Percentiles rank a stretch among this genome's conserved stretches.
These are phyloP conservation scores for Mucor plumbeus DNA, from an alignment of 371 early-diverging fungal genomes.

Conservation along the genomic window DNA sequence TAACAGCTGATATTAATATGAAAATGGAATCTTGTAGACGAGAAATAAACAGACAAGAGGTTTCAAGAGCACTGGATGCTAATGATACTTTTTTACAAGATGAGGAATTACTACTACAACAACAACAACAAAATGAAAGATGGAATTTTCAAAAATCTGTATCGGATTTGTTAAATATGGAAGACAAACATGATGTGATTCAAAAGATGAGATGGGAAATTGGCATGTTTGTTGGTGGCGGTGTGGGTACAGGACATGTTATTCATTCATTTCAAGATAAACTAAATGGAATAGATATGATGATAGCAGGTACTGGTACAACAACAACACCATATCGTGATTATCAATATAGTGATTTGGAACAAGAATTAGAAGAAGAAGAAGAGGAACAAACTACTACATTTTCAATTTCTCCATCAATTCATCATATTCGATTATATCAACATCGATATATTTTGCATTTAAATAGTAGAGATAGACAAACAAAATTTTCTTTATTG, in stretches of 20 bases:
- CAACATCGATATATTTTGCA: constrained; percentile 45
- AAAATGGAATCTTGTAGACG: constrained; percentile 22
- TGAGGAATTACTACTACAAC: neutral
- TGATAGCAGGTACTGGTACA: constrained; percentile 49
- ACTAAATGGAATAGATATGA: constrained; percentile 44
- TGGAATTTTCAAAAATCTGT: constrained; percentile 43
- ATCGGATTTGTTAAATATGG: constrained; percentile 38
- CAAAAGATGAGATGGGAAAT: constrained; percentile 51
- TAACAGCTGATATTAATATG: constrained; percentile 30
- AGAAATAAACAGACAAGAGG: constrained; percentile 14
- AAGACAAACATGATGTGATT: constrained; percentile 42
- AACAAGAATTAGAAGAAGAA: constrained; percentile 3
- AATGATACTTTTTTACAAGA: neutral
- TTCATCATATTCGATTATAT: constrained; percentile 31
- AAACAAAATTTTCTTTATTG: constrained; percentile 33
- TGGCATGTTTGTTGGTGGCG: constrained; percentile 52
- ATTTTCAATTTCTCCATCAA: constrained; percentile 23
- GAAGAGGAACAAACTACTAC: neutral
- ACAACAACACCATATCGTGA: constrained; percentile 15
- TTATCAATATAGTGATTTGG: neutral
- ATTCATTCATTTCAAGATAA: constrained; percentile 43
- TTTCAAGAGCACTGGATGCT: constrained; percentile 17
- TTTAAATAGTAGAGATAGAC: constrained; percentile 32
- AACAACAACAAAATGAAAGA: constrained; percentile 16
- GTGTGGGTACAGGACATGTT: constrained; percentile 52